Evolutionary conservation across 164 flowering plant species (phyloP).

Genomic region (Umbellularia californica): DNA sequence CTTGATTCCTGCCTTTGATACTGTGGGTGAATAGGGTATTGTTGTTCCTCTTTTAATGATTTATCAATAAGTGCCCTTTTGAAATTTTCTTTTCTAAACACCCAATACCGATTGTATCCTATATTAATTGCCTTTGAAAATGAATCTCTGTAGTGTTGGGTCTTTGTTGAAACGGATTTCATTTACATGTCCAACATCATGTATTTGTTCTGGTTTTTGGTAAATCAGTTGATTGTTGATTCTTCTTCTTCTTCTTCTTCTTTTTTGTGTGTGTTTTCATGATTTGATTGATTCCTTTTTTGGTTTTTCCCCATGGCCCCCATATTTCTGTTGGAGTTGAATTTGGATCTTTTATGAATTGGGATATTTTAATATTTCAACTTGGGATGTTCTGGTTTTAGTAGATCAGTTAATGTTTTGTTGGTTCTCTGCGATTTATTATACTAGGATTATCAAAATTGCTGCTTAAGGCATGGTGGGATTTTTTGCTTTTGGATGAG

Average conservation of each 20-base stretch:
- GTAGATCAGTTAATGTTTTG: neutral
- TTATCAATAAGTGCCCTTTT: neutral
- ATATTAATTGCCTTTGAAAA: neutral
- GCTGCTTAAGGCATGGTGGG: neutral
- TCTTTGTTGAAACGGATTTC: neutral
- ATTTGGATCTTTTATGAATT: neutral
- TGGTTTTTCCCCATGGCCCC: neutral
- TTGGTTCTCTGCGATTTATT: neutral
- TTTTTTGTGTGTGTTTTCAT: neutral
- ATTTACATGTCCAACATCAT: neutral
- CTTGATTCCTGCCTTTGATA: neutral
- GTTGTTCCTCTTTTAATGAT: neutral
- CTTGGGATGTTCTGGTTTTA: neutral
- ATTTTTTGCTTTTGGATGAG: neutral
- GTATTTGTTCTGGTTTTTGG: neutral
- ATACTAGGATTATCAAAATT: neutral
- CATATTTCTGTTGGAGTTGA: neutral
- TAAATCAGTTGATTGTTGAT: neutral
- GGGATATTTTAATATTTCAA: neutral
- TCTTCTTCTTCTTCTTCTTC: too few species aligned
- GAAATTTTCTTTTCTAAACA: neutral
- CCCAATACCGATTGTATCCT: neutral
- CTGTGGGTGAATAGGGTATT: neutral
- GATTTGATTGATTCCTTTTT: neutral
- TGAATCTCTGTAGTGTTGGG: neutral